Percentiles rank a stretch among this genome's conserved stretches.
Conservation (phyloP, 805 yeast species). For the Hanseniaspora valbyensis region DNA sequence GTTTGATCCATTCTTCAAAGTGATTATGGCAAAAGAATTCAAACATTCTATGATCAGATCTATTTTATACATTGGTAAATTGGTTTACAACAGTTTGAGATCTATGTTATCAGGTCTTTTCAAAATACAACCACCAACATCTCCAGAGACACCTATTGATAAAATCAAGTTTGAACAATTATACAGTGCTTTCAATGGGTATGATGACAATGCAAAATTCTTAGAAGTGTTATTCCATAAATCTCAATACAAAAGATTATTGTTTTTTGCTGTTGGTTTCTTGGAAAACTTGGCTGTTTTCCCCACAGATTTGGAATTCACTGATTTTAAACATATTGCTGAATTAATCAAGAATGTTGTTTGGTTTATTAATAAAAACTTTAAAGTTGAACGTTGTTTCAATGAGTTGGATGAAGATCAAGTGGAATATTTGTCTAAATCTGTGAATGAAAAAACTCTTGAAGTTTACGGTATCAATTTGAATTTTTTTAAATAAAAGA, state of each 20-base stretch:
- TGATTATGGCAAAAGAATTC: not conserved
- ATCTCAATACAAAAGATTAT: not conserved
- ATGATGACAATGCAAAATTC: not conserved
- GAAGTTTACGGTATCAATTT: not conserved
- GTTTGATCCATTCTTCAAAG: not conserved
- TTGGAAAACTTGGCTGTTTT: not conserved
- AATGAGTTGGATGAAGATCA: not conserved
- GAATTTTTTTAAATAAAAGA: slow-evolving; percentile 1
- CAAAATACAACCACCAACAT: not conserved
- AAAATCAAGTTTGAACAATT: not conserved
- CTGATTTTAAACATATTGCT: not conserved
- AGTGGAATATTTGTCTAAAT: not conserved
- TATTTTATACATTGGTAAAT: not conserved
- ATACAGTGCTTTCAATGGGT: not conserved
- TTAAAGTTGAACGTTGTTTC: not conserved
- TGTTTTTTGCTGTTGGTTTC: not conserved
- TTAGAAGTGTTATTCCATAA: not conserved
- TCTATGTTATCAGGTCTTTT: slow-evolving; percentile 3
- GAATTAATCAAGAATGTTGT: not conserved
- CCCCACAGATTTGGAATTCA: not conserved
- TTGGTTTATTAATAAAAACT: not conserved
- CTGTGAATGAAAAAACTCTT: not conserved
- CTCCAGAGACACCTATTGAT: not conserved
- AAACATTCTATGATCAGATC: slow-evolving; percentile 2
- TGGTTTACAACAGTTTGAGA: not conserved